phyloP scores from a whole-genome alignment of 2,329 filamentous ascomycete species.

The Epichloe baconii region DNA sequence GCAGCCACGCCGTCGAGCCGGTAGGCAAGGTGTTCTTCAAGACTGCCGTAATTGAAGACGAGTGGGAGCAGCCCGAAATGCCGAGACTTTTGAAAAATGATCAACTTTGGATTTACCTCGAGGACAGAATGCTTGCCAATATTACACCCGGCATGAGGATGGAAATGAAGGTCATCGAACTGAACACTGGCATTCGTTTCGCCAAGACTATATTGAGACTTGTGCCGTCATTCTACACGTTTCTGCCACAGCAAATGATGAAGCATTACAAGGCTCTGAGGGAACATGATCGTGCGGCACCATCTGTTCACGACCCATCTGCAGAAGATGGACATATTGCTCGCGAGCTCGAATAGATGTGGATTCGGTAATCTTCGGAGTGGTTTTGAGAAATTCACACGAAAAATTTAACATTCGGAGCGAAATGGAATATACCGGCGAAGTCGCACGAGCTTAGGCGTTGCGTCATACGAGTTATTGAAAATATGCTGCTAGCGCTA shows the following conservation, averaged over 20 bases:
- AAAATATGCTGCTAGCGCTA: not conserved
- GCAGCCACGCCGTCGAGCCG: constrained; percentile 22
- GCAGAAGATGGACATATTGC: constrained; percentile 17
- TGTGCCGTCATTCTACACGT: constrained; percentile 49
- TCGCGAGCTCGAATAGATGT: not conserved
- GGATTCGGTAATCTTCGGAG: not conserved
- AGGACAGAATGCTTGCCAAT: constrained; percentile 38
- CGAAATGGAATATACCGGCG: not conserved
- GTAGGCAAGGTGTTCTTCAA: constrained; percentile 33
- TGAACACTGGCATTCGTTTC: constrained; percentile 51
- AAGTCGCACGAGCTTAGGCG: too few species aligned
- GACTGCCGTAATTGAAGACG: constrained; percentile 33
- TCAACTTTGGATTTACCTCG: constrained; percentile 47
- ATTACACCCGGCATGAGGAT: constrained; percentile 55
- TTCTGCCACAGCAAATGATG: constrained; percentile 59
- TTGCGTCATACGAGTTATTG: not conserved
- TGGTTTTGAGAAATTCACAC: not conserved
- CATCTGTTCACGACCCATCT: constrained; percentile 25
- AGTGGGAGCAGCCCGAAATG: constrained; percentile 26
- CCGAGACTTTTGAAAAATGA: constrained; percentile 9
- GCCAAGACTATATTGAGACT: constrained; percentile 45
- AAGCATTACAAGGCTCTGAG: constrained; percentile 46
- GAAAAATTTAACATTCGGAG: not conserved
- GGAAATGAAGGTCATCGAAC: constrained; percentile 37
- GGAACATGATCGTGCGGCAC: constrained; percentile 29